Conservation (phyloP, 139 green algal genomes). For the Ettlia oleoabundans region DNA sequence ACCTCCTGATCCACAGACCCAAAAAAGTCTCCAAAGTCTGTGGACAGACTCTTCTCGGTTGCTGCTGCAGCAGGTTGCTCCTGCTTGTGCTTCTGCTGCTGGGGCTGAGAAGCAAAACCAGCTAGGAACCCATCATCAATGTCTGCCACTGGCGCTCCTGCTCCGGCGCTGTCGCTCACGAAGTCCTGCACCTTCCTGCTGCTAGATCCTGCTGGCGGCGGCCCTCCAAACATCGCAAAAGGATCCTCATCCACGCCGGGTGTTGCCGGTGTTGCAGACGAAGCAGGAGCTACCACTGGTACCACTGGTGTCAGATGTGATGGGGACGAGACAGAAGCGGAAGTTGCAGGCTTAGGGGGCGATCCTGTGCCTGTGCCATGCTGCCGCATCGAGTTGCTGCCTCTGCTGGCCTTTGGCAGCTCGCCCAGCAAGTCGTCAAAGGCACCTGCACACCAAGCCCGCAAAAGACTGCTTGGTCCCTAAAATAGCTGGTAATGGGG, state of each 20-base stretch:
- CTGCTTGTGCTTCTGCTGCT: background rate
- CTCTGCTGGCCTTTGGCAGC: background rate
- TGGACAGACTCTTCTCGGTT: background rate
- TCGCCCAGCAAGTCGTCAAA: slow-evolving; percentile 26
- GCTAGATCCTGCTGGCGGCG: background rate
- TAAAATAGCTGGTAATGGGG: too few relatives aligned
- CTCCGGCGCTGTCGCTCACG: background rate
- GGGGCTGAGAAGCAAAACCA: slow-evolving; percentile 18
- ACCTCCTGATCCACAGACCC: background rate
- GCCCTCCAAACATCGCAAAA: slow-evolving; percentile 43
- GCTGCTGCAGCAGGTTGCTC: slow-evolving; percentile 22
- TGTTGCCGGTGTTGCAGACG: background rate
- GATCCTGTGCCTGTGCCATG: background rate
- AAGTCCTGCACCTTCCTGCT: background rate
- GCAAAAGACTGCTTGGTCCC: too few relatives aligned
- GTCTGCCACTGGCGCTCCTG: background rate
- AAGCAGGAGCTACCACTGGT: background rate
- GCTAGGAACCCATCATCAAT: slow-evolving; percentile 23
- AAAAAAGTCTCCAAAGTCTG: slow-evolving; percentile 12
- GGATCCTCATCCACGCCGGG: slow-evolving; percentile 21
- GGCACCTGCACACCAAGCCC: background rate
- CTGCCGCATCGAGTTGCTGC: background rate
- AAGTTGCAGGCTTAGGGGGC: background rate
- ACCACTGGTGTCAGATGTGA: background rate
- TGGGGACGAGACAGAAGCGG: background rate